A percentile compares a stretch with the other conserved stretches of the same genome.
Evolutionary conservation across 2,329 filamentous ascomycete species (phyloP).

Genomic region (Trichoderma brevicompactum): DNA sequence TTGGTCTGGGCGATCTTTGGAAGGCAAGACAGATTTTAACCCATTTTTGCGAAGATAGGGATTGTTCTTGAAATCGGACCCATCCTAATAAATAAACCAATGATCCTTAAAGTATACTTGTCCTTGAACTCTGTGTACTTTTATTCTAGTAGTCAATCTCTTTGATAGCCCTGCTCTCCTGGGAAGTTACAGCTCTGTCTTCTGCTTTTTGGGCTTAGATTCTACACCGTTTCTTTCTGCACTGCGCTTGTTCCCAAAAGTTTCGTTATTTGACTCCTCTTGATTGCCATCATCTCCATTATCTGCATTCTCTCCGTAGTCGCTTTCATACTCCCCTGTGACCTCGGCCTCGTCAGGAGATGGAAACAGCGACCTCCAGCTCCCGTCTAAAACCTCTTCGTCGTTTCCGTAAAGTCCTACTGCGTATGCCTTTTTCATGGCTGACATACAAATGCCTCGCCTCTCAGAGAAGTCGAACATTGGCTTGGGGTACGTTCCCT

Average conservation of each 20-base stretch:
- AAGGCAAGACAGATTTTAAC: background rate
- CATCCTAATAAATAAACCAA: background rate
- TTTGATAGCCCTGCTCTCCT: background rate
- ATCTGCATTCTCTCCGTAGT: conserved; percentile 43
- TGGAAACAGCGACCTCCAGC: conserved; percentile 54
- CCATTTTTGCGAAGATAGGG: background rate
- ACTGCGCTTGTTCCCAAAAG: conserved; percentile 34
- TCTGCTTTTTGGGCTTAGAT: conserved; percentile 36
- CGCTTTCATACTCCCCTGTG: conserved; percentile 43
- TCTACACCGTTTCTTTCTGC: conserved; percentile 29
- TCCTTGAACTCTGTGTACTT: background rate
- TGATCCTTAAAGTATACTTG: background rate
- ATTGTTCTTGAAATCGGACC: background rate
- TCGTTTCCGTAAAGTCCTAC: conserved; percentile 68
- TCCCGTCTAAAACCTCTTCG: conserved; percentile 63
- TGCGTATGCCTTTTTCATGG: conserved; percentile 72
- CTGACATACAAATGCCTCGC: conserved; percentile 64
- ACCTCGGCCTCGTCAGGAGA: conserved; percentile 40
- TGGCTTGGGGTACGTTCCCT: conserved; percentile 68
- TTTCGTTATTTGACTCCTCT: conserved; percentile 30
- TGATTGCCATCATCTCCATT: conserved; percentile 35
- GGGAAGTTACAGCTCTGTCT: conserved; percentile 26
- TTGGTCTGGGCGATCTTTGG: conserved; percentile 5
- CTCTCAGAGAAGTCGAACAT: conserved; percentile 76
- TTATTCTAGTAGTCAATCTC: background rate